A percentile compares a stretch with the other conserved stretches of the same genome.
Evolutionary conservation across 495 filamentous ascomycete species (phyloP).

Genomic region (Cercophora samala): DNA sequence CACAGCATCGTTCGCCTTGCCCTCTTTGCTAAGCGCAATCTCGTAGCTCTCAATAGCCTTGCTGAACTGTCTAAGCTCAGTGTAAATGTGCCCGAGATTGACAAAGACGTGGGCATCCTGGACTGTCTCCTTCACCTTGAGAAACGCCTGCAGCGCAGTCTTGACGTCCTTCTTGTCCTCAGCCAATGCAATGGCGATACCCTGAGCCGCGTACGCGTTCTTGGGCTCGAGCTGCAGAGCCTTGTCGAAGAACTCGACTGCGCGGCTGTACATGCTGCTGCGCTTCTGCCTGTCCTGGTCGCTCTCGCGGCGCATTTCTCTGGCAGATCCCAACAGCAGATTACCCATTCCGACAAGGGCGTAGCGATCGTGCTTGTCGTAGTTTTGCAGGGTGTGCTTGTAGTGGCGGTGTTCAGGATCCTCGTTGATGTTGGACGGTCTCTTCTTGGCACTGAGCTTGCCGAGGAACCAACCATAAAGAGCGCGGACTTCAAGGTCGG

Average conservation of each 20-base stretch:
- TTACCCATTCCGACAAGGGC: conserved; percentile 96
- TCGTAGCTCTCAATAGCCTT: conserved; percentile 95
- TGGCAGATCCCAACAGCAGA: conserved; percentile 74
- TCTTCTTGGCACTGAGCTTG: conserved; percentile 69
- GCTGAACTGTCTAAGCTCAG: conserved; percentile 80
- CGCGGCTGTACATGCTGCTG: conserved; percentile 77
- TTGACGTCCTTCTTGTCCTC: conserved; percentile 89
- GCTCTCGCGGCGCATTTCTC: conserved; percentile 89
- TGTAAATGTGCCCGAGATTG: conserved; percentile 90
- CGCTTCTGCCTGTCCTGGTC: conserved; percentile 89
- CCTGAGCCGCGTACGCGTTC: conserved; percentile 95
- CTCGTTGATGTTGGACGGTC: conserved; percentile 73
- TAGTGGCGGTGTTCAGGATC: conserved; percentile 89
- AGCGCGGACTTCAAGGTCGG: conserved; percentile 84
- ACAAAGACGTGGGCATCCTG: conserved; percentile 82
- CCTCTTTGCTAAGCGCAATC: conserved; percentile 76
- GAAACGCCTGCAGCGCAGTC: conserved; percentile 76
- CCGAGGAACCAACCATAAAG: conserved; percentile 94
- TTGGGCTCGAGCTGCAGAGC: conserved; percentile 85
- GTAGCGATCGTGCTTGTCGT: conserved; percentile 96
- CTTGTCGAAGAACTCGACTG: conserved; percentile 98
- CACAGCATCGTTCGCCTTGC: conserved; percentile 68
- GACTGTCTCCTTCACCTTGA: conserved; percentile 82
- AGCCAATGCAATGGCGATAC: conserved; percentile 86
- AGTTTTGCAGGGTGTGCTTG: conserved; percentile 90